Base-by-base conservation (phyloP, 345 rosid genomes). In the Syzygium aqueum region DNA sequence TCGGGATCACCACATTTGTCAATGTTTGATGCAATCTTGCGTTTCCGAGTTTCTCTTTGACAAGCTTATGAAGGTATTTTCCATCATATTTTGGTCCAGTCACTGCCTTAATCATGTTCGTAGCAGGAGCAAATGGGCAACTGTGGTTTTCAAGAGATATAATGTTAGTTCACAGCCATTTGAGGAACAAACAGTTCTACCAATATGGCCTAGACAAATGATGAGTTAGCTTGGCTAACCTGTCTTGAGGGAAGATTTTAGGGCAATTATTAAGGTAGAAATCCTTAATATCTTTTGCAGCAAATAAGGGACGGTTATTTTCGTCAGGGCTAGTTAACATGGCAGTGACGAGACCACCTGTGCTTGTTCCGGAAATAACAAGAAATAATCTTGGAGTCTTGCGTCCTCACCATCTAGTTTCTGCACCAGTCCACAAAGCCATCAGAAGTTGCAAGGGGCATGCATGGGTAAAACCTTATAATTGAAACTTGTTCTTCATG, bases 301-400 rank as follows among this genome's bases (percentile, higher is more conserved):
- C 91, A 78, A 91, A 90, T 10, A 91, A 43, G 40, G 93, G 93
- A 21, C 92, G 89, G 52, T 90, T 89, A 8, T 87, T 61, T 22
- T 90, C 90, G 9, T 91, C 50, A 3, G 92, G 93, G 23, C 91
- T 63, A 3, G 93, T 78, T 40, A 91, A 53, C 93, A 91, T 91
- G 84, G 92, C 90, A 14, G 93, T 78, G n/a, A 91, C 91, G 0
- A 90, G 92, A 22, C 93, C 93, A 5, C 93, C 93, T 1, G 93
- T 91, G 90, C 91, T 88, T 22, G 92, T 91, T 49, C 92, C 92
- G 0, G 91, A 49, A 12, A 91, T 89, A 51, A 90, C 90, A 59
- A 91, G 17, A 91, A 91, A 56, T 91, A 91, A 73, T 91, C 92
- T 7, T 88, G 90, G 1, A 91, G 59, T 86, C 93, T 89, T 78